Conservation (phyloP, 805 yeast genomes). For the Candida railenensis region DNA sequence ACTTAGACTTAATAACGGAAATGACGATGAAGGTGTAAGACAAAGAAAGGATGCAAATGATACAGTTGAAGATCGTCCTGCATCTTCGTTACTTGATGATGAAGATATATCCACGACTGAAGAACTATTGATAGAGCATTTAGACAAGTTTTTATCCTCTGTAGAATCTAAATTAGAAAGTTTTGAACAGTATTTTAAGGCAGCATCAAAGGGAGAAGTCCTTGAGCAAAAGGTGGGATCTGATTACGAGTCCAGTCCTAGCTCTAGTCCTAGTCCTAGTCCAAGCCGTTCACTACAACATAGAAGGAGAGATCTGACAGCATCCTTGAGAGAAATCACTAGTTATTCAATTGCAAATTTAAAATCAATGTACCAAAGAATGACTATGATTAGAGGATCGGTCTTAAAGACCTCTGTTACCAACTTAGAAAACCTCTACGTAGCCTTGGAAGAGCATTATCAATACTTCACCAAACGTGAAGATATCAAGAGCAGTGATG, state of each 20-base stretch:
- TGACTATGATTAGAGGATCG: slow-evolving; percentile 32
- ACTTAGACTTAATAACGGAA: background rate
- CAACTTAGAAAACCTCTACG: slow-evolving; percentile 39
- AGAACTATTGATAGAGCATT: slow-evolving; percentile 38
- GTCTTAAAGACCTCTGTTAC: slow-evolving; percentile 36
- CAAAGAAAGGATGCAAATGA: background rate
- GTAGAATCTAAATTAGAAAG: slow-evolving; percentile 40
- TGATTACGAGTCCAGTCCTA: background rate
- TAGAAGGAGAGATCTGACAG: slow-evolving; percentile 26
- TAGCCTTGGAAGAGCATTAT: slow-evolving; percentile 41
- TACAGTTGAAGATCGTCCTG: background rate
- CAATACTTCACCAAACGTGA: slow-evolving; percentile 29
- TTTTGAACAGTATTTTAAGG: slow-evolving; percentile 40
- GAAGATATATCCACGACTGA: slow-evolving; percentile 23
- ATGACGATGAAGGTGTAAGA: background rate
- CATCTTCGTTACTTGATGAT: background rate
- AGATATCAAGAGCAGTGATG: background rate
- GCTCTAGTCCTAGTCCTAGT: background rate
- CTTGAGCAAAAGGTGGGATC: slow-evolving; percentile 7
- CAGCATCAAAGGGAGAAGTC: slow-evolving; percentile 12
- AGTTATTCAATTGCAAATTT: slow-evolving; percentile 32
- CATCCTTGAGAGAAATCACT: slow-evolving; percentile 27
- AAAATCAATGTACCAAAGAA: slow-evolving; percentile 33
- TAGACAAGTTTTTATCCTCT: slow-evolving; percentile 41
- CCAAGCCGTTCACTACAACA: slow-evolving; percentile 3